phyloP scores from a whole-genome alignment of 2,329 filamentous ascomycete species.

The Corynespora cassiicola region DNA sequence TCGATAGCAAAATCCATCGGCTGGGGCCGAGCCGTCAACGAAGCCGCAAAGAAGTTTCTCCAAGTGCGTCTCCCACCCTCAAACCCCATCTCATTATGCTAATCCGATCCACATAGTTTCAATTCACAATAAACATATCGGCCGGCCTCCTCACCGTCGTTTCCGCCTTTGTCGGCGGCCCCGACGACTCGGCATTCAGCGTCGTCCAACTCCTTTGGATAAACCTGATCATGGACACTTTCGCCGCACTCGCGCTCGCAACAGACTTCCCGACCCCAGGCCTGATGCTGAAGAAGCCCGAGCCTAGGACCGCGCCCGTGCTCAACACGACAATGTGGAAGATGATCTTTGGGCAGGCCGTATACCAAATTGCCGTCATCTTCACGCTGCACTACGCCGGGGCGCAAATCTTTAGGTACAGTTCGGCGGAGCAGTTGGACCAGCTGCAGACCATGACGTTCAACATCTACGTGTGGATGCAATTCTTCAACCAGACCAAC shows the following conservation, averaged over 20 bases:
- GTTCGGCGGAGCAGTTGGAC: conserved; percentile 50
- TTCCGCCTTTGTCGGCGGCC: conserved; percentile 72
- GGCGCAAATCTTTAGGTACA: conserved; percentile 62
- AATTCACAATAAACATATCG: conserved; percentile 86
- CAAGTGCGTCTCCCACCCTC: no score
- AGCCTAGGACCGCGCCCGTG: conserved; percentile 71
- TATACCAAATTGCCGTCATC: conserved; percentile 80
- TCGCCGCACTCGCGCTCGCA: conserved; percentile 82
- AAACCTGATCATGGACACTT: conserved; percentile 93
- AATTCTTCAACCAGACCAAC: conserved; percentile 97
- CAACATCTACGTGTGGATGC: conserved; percentile 98
- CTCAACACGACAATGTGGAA: conserved; percentile 94
- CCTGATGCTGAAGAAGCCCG: conserved; percentile 77
- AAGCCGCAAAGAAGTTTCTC: conserved; percentile 41
- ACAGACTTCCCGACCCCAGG: conserved; percentile 84
- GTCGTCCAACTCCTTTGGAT: conserved; percentile 92
- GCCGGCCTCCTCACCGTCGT: conserved; percentile 87
- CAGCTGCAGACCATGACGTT: conserved; percentile 79
- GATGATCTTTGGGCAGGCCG: conserved; percentile 90
- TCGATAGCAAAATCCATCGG: conserved; percentile 81
- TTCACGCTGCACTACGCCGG: conserved; percentile 81
- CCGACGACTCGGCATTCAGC: conserved; percentile 75
- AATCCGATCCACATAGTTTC: no score
- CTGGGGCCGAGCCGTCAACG: conserved; percentile 63
- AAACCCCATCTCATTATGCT: no score